Evolutionary conservation across 2,329 filamentous ascomycete genomes (phyloP).

Genomic region (Cytospora leucostoma): DNA sequence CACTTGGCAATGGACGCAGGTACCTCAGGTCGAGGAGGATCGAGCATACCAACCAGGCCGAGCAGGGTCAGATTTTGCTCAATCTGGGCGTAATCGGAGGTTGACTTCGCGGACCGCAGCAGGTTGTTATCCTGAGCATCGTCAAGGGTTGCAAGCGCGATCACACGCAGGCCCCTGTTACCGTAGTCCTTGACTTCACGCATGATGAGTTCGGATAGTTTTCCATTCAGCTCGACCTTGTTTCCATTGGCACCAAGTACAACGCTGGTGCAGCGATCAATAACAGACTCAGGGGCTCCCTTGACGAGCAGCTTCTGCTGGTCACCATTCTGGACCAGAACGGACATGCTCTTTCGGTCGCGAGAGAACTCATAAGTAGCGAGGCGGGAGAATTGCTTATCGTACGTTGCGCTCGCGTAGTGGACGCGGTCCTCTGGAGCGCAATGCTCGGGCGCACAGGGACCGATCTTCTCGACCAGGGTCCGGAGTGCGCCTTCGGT

Average conservation of each 20-base stretch:
- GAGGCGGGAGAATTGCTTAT: conserved; percentile 70
- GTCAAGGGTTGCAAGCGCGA: conserved; percentile 85
- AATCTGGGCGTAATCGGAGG: conserved; percentile 78
- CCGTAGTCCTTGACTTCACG: conserved; percentile 87
- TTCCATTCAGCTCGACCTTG: conserved; percentile 69
- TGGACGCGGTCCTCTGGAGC: conserved; percentile 69
- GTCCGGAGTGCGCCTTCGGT: conserved; percentile 93
- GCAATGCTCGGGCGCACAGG: conserved; percentile 61
- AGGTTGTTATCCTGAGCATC: conserved; percentile 71
- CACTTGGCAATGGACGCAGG: conserved; percentile 83
- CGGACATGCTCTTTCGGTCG: conserved; percentile 99
- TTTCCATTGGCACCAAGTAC: conserved; percentile 78
- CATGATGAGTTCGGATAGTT: conserved; percentile 69
- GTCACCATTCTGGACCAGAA: conserved; percentile 72
- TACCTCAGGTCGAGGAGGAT: conserved; percentile 93
- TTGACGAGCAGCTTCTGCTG: conserved; percentile 88
- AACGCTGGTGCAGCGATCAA: conserved; percentile 86
- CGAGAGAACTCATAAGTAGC: conserved; percentile 96
- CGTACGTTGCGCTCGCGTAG: conserved; percentile 82
- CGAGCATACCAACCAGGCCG: conserved; percentile 93
- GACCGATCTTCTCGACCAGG: conserved; percentile 91
- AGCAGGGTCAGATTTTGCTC: conserved; percentile 95
- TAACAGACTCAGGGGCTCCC: conserved; percentile 90
- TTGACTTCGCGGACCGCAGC: conserved; percentile 74
- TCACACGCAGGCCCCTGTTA: conserved; percentile 89